Percentiles rank a stretch among this genome's conserved stretches.
Evolutionary conservation across 805 yeast species (phyloP).

Genomic region (Barnettozyma vustinii): DNA sequence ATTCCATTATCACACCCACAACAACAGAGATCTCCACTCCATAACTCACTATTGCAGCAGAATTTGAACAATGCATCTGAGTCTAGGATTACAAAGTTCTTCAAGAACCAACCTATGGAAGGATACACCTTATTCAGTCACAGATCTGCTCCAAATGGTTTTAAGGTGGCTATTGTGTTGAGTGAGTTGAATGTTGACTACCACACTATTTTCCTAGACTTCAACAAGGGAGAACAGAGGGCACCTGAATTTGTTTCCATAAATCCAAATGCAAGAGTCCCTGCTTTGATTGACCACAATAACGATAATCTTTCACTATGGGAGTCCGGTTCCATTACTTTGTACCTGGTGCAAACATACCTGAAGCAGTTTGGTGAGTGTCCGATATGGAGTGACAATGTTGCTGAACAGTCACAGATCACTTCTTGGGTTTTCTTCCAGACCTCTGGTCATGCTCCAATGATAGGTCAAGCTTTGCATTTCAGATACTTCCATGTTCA

Average conservation of each 20-base stretch:
- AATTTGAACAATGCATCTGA: constrained; percentile 38
- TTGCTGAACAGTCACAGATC: constrained; percentile 78
- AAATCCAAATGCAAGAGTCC: constrained; percentile 94
- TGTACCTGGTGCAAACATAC: constrained; percentile 71
- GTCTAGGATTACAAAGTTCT: constrained; percentile 63
- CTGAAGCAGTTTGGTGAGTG: constrained; percentile 63
- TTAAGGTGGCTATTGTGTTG: constrained; percentile 87
- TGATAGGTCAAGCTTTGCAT: constrained; percentile 96
- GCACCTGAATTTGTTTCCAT: constrained; percentile 92
- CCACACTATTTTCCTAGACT: constrained; percentile 79
- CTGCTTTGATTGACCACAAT: constrained; percentile 87
- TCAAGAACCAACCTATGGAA: constrained; percentile 68
- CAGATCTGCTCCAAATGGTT: constrained; percentile 94
- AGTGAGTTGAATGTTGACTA: constrained; percentile 77
- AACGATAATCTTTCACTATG: constrained; percentile 77
- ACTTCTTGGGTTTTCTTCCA: constrained; percentile 90
- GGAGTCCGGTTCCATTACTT: constrained; percentile 92
- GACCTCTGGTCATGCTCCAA: constrained; percentile 97
- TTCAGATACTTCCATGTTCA: constrained; percentile 86
- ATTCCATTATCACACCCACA: constrained; percentile 17
- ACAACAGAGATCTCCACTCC: constrained; percentile 18
- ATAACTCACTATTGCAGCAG: constrained; percentile 25
- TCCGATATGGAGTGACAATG: constrained; percentile 72
- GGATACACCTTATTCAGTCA: constrained; percentile 81
- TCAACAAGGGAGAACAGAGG: constrained; percentile 84